Evolutionary conservation across 1,284 basidiomycete genomes (phyloP).

Genomic region (Malassezia vespertilionis): DNA sequence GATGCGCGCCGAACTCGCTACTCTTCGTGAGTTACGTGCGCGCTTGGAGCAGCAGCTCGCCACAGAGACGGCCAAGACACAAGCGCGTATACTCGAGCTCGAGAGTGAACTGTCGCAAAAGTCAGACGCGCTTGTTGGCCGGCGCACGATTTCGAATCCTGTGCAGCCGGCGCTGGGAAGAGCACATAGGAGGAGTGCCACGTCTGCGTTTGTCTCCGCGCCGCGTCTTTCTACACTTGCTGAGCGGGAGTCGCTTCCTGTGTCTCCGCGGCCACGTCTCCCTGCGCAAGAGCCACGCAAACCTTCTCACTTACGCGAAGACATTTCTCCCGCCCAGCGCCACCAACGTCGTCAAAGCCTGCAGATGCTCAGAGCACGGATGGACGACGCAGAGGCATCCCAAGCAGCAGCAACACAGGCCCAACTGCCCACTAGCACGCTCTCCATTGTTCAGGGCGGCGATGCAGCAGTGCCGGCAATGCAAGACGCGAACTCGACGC

Average conservation of each 20-base stretch:
- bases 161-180: not conserved
- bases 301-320: not conserved
- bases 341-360: conserved; percentile 16
- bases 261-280: conserved; percentile 3
- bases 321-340: conserved; percentile 13
- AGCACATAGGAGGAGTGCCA: conserved; percentile 17
- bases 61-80: not conserved
- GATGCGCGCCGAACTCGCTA: too few relatives aligned
- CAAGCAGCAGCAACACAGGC: not conserved
- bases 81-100: conserved; percentile 8
- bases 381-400: not conserved
- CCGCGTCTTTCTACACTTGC: conserved; percentile 14
- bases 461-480: not conserved
- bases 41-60: conserved; percentile 1
- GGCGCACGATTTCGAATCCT: not conserved
- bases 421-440: conserved; percentile 8
- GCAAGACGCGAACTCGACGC: conserved; percentile 2
- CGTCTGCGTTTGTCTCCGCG: conserved; percentile 7
- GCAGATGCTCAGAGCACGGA: conserved; percentile 22
- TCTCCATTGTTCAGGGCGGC: conserved; percentile 7
- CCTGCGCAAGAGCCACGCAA: conserved; percentile 1
- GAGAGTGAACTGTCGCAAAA: not conserved
- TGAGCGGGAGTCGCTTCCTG: conserved; percentile 4
- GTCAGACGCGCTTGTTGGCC: not conserved
- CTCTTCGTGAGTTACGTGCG: too few relatives aligned